Evolutionary conservation across 345 rosid species (phyloP).

Genomic region (Ceriops decandra): DNA sequence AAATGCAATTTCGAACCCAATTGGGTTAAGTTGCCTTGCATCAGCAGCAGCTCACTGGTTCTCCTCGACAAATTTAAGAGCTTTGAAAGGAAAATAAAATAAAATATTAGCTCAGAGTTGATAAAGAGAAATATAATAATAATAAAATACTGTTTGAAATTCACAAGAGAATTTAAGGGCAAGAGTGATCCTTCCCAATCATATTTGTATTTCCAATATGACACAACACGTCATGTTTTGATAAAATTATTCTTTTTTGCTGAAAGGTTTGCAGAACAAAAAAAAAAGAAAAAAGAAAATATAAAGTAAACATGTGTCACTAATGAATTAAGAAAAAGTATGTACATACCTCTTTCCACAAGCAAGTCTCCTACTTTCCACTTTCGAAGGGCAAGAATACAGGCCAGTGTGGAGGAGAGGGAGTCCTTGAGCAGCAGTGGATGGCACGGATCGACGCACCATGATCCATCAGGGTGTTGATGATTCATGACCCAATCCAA

Average conservation of each 20-base stretch:
- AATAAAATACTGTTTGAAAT: background rate
- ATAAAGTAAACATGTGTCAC: no score
- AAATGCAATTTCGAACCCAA: conserved; percentile 14
- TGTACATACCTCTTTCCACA: no score
- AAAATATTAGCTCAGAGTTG: background rate
- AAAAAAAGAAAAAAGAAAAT: no score
- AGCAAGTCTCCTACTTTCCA: conserved; percentile 13
- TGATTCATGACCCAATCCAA: no score
- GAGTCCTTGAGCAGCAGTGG: conserved; percentile 11
- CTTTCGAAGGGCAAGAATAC: conserved; percentile 10
- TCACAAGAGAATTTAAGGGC: background rate
- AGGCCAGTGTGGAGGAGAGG: conserved; percentile 19
- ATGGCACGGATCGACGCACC: conserved; percentile 4
- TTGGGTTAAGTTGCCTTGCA: background rate
- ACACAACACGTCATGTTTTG: no score
- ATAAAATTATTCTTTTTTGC: no score
- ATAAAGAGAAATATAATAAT: background rate
- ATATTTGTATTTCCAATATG: no score
- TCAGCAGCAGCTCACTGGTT: conserved; percentile 8
- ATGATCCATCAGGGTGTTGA: conserved; percentile 17
- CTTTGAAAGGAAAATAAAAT: background rate
- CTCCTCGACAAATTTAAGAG: conserved; percentile 2
- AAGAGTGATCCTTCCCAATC: no score
- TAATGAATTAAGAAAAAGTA: no score
- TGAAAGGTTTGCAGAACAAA: no score